A percentile compares a stretch with the other conserved stretches of the same genome.
Conservation (phyloP, 345 rosid species). For the Pseudoturritis turrita region DNA sequence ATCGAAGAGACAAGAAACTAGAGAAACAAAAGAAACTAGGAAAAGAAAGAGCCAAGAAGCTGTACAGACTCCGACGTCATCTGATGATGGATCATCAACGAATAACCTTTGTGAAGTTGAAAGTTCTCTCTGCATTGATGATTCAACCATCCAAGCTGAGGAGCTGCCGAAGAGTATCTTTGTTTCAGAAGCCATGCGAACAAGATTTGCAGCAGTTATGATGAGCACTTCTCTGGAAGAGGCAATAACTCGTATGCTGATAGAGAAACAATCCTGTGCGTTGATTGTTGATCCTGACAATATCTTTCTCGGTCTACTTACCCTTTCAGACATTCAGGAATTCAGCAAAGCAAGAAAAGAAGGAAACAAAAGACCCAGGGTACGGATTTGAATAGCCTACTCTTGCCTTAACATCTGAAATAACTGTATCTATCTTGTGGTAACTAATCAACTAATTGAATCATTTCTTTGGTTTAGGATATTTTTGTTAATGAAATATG, state of each 20-base stretch:
- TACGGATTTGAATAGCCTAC: conserved; percentile 13
- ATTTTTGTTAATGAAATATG: conserved; percentile 60
- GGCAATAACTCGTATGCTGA: conserved; percentile 76
- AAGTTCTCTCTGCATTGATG: conserved; percentile 78
- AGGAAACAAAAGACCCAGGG: conserved; percentile 47
- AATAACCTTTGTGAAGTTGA: conserved; percentile 78
- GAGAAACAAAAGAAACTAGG: conserved; percentile 35
- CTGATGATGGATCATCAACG: conserved; percentile 33
- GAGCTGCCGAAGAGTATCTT: conserved; percentile 42
- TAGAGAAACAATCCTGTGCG: conserved; percentile 86
- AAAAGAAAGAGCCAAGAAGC: conserved; percentile 27
- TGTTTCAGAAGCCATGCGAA: conserved; percentile 91
- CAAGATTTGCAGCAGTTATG: conserved; percentile 63
- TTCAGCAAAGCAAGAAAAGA: conserved; percentile 44
- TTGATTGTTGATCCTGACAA: conserved; percentile 65
- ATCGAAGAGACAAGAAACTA: conserved; percentile 51
- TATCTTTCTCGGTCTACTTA: conserved; percentile 58
- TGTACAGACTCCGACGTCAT: conserved; percentile 32
- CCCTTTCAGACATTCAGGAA: conserved; percentile 59
- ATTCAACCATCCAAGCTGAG: conserved; percentile 34
- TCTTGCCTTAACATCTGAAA: not conserved
- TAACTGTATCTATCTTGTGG: not conserved
- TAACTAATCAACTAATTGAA: not conserved
- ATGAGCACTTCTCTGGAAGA: conserved; percentile 66
- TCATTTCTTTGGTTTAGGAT: conserved; percentile 40